Evolutionary conservation across 306 rosid genomes (phyloP).

Genomic region (Leucaena leucocephala): DNA sequence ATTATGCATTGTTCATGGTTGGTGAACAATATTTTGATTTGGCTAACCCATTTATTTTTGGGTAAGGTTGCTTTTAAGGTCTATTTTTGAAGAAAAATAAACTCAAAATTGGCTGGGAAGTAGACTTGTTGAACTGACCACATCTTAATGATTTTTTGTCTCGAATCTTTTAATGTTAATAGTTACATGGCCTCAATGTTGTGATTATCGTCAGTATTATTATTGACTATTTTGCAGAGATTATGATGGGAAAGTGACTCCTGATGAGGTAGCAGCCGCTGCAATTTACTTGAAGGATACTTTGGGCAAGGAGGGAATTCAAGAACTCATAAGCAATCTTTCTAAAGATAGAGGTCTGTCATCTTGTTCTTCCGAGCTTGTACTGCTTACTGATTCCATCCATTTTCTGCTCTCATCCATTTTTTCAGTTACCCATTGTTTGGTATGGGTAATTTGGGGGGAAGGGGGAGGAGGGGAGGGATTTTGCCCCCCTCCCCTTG

Average conservation of each 20-base stretch:
- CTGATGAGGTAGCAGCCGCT: conserved; percentile 97
- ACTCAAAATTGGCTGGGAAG: not conserved
- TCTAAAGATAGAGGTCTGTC: conserved; percentile 82
- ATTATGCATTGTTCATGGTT: too few species aligned
- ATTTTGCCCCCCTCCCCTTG: too few species aligned
- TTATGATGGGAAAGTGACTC: conserved; percentile 93
- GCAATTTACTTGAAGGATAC: conserved; percentile 89
- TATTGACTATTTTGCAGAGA: conserved; percentile 59
- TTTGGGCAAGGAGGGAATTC: conserved; percentile 89
- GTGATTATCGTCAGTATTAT: not conserved
- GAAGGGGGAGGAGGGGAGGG: too few species aligned
- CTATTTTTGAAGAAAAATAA: not conserved
- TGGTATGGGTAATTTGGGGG: too few species aligned
- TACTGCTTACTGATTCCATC: conserved; percentile 10
- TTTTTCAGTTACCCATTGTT: too few species aligned
- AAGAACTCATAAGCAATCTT: conserved; percentile 87
- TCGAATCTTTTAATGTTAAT: not conserved
- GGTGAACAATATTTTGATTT: not conserved
- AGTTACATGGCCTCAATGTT: conserved; percentile 25
- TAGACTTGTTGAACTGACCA: not conserved
- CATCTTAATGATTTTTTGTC: not conserved
- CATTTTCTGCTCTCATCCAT: conserved; percentile 12
- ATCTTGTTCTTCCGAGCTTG: not conserved
- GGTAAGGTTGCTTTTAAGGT: not conserved
- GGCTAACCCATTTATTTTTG: not conserved